Evolutionary conservation across 768 basidiomycete genomes (phyloP), one percentile per base, ranked within the genome.

Genomic region (Agaricus subrufescens): DNA sequence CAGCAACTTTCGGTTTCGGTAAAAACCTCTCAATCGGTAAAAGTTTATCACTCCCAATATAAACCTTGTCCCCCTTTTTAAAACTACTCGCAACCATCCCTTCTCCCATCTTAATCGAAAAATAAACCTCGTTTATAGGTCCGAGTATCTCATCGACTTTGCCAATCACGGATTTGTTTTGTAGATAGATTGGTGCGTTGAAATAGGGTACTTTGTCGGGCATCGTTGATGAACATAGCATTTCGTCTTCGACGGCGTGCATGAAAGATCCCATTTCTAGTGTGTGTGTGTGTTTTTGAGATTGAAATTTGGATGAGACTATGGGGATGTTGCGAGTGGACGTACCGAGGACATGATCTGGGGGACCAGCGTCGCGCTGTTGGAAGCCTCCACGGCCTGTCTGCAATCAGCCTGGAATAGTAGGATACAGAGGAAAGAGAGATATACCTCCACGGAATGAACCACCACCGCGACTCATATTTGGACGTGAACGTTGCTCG

Each of bases 101-200:
- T 56, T 91, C 87, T 19, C 87, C 84, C 89, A 98, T 97, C 77
- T 98, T 99, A 61, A 99, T 82, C 2, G 94, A 95, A 67, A 99
- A 98, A 73, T 85, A 98, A 57, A 98, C 94, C 69, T 98, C 94
- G 68, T 97, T 99, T 70, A 99, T 95, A 14, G 97, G 96, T 2
- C 97, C 97, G n/a, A 99, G 82, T 62, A 99, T 98, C 72, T 99
- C 97, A 72, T 99, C 97, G 42, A 99, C 89, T 74, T 97, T 98
- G 59, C 97, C 96, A 59, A 98, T 93, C 61, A 84, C 79, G 9
- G 93, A 91, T 74, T 97, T 98, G 72, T 98, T 97, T 77, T 92
- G 87, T 51, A 98, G 82, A 71, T 96, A 98, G 67, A 98, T 94
- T 48, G 96, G 95, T 0, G 96, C 95, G 70, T 99, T 99, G 83